Evolutionary conservation across 2,329 filamentous ascomycete genomes (phyloP).

Genomic region (Sporothrix pallida): DNA sequence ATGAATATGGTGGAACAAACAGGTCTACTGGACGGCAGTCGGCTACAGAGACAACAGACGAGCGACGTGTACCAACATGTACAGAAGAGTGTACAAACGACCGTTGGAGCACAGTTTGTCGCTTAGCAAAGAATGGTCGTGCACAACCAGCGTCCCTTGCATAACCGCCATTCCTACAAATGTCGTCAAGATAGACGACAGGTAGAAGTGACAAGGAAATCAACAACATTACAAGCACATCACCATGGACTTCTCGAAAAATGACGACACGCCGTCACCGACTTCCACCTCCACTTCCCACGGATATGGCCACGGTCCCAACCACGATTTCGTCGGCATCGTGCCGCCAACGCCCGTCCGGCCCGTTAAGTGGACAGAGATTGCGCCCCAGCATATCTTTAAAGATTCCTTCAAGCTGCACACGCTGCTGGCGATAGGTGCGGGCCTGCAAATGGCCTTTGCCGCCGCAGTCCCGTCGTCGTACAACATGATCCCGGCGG

Average conservation of each 20-base stretch:
- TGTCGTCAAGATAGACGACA: no score
- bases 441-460: conserved; percentile 46
- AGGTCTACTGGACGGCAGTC: neutral
- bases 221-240: neutral
- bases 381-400: conserved; percentile 38
- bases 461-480: conserved; percentile 45
- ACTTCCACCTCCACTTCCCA: neutral
- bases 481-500: conserved; percentile 47
- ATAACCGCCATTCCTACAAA: neutral
- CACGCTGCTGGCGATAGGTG: conserved; percentile 46
- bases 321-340: neutral
- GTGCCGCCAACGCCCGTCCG: neutral
- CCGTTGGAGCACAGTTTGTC: neutral
- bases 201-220: no score
- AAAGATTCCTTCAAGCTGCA: conserved; percentile 47
- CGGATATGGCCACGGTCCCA: neutral
- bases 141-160: neutral
- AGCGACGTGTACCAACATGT: no score
- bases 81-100: neutral
- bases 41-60: neutral
- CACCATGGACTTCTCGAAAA: neutral
- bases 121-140: neutral
- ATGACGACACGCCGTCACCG: neutral
- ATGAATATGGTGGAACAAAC: neutral
- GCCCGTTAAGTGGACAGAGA: conserved; percentile 6